phyloP scores from a whole-genome alignment of 345 rosid genomes.

The Noccaea caerulescens region DNA sequence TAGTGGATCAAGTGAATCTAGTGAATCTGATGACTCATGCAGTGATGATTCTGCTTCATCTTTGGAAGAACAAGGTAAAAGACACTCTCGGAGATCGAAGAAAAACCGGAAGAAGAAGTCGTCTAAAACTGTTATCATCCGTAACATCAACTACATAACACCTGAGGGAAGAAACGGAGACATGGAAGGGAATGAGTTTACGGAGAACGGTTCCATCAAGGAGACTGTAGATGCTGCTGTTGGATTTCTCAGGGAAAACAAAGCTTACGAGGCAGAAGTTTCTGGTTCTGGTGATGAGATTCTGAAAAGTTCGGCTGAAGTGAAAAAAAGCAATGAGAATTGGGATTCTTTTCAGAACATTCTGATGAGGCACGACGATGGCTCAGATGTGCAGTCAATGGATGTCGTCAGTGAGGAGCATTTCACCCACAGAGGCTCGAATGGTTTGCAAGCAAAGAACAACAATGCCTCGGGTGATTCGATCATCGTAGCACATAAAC shows the following conservation, averaged over 20 bases:
- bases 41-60: conserved; percentile 57
- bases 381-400: conserved; percentile 30
- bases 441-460: conserved; percentile 39
- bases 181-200: conserved; percentile 56
- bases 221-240: conserved; percentile 62
- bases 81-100: conserved; percentile 50
- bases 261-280: conserved; percentile 41
- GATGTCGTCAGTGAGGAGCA: conserved; percentile 43
- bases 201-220: conserved; percentile 57
- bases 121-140: conserved; percentile 78
- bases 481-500: conserved; percentile 47
- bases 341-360: conserved; percentile 80
- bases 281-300: conserved; percentile 37
- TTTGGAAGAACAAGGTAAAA: conserved; percentile 49
- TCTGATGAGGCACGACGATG: conserved; percentile 59
- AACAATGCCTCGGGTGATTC: conserved; percentile 50
- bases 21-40: conserved; percentile 57
- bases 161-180: conserved; percentile 73
- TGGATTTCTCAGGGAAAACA: conserved; percentile 52
- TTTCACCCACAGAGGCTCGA: conserved; percentile 44
- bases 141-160: conserved; percentile 85
- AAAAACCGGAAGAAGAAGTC: conserved; percentile 65
- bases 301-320: conserved; percentile 32
- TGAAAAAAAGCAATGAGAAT: conserved; percentile 52
- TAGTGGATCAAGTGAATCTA: conserved; percentile 50